phyloP scores from a whole-genome alignment of 2,329 filamentous ascomycete genomes.

The Alternaria sp. region DNA sequence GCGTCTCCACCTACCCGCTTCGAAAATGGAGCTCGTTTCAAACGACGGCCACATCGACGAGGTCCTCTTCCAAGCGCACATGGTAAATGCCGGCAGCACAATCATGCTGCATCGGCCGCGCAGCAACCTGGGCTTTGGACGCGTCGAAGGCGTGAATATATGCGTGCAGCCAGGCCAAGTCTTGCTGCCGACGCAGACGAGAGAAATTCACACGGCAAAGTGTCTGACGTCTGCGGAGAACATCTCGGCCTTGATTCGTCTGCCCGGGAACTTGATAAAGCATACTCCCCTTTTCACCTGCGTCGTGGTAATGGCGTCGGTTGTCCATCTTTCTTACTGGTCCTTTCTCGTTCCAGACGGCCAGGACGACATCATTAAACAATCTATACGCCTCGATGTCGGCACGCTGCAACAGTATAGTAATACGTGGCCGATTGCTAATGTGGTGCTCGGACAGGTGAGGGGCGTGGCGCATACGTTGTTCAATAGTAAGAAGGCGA shows the following conservation, averaged over 20 bases:
- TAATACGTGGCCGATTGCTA: slow-evolving; percentile 76
- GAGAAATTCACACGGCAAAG: slow-evolving; percentile 77
- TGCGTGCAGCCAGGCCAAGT: slow-evolving; percentile 67
- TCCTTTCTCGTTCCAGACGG: slow-evolving; percentile 59
- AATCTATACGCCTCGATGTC: slow-evolving; percentile 80
- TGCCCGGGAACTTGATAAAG: slow-evolving; percentile 73
- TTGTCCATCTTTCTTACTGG: slow-evolving; percentile 72
- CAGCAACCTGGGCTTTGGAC: slow-evolving; percentile 48
- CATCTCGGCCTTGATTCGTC: slow-evolving; percentile 76
- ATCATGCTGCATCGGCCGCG: slow-evolving; percentile 56
- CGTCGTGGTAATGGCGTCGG: slow-evolving; percentile 51
- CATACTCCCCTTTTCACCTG: slow-evolving; percentile 65
- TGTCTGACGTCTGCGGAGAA: slow-evolving; percentile 80
- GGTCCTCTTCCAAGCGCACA: slow-evolving; percentile 89
- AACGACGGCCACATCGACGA: slow-evolving; percentile 77
- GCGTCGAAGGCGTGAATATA: slow-evolving; percentile 60
- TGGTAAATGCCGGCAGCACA: slow-evolving; percentile 65
- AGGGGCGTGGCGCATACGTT: slow-evolving; percentile 82
- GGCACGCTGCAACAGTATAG: slow-evolving; percentile 75
- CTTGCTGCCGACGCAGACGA: slow-evolving; percentile 60
- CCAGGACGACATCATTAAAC: slow-evolving; percentile 72
- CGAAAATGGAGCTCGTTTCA: slow-evolving; percentile 73
- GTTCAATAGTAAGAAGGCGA: slow-evolving; percentile 54
- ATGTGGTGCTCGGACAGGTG: slow-evolving; percentile 74
- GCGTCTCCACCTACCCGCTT: slow-evolving; percentile 77